These are phyloP conservation scores for Chloropicon primus DNA, from an alignment of 139 green algal species.

Conservation along the genomic window DNA sequence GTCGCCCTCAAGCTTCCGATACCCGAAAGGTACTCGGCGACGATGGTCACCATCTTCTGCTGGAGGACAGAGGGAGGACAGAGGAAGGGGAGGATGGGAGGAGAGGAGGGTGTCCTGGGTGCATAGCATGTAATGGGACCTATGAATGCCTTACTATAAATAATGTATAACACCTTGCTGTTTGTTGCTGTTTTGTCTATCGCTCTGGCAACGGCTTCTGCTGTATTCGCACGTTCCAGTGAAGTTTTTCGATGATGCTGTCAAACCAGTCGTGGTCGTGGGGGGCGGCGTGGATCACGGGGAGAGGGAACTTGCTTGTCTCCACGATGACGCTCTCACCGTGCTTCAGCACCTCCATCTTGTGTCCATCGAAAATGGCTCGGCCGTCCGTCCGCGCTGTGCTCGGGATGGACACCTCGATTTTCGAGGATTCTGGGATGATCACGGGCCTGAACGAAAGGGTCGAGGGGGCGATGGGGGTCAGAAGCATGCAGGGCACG, in stretches of 20 bases:
- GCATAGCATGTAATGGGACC: not conserved
- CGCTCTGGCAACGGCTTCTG: not conserved
- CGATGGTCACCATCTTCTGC: not conserved
- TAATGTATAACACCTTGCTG: not conserved
- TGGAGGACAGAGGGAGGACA: not conserved
- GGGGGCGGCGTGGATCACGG: constrained; percentile 57
- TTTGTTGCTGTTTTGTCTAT: not conserved
- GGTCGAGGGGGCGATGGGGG: constrained; percentile 68
- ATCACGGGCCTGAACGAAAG: constrained; percentile 55
- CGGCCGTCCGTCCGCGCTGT: constrained; percentile 31
- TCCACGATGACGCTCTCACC: constrained; percentile 45
- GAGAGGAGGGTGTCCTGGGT: not conserved
- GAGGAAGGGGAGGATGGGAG: too few relatives aligned
- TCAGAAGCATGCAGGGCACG: constrained; percentile 74
- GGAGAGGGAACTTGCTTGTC: constrained; percentile 52
- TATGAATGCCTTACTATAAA: too few relatives aligned
- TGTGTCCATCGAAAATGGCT: constrained; percentile 59
- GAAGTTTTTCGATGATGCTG: constrained; percentile 73
- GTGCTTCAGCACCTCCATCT: constrained; percentile 38
- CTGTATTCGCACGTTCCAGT: constrained; percentile 47
- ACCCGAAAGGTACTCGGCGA: not conserved
- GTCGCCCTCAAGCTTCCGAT: not conserved
- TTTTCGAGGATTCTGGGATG: constrained; percentile 57
- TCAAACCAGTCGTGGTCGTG: constrained; percentile 66
- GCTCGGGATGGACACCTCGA: constrained; percentile 53